These are phyloP conservation scores for Phlebiopsis gigantea DNA, from an alignment of 768 basidiomycete genomes.

Conservation along the genomic window DNA sequence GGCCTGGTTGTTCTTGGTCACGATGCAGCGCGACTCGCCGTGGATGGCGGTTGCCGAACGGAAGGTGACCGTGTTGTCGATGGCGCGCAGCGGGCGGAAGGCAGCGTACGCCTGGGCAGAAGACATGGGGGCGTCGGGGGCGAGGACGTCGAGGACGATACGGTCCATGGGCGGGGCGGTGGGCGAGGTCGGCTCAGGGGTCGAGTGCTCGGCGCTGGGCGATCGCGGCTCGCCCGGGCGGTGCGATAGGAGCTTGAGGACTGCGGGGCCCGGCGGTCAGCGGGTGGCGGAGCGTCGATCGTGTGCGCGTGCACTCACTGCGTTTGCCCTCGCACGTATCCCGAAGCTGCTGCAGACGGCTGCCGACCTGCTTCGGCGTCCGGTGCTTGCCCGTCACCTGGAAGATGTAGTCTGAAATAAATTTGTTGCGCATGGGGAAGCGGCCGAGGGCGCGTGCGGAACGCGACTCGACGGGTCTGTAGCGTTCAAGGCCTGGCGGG, in stretches of 20 bases:
- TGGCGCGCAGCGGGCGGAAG: slow-evolving; percentile 50
- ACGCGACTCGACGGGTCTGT: slow-evolving; percentile 25
- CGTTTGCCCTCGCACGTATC: slow-evolving; percentile 71
- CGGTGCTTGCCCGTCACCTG: slow-evolving; percentile 64
- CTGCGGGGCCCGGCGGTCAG: slow-evolving; percentile 19
- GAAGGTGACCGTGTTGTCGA: slow-evolving; percentile 68
- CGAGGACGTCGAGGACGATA: slow-evolving; percentile 15
- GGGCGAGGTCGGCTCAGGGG: slow-evolving; percentile 5
- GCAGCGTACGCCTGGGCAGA: slow-evolving; percentile 15
- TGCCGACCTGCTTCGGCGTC: slow-evolving; percentile 77
- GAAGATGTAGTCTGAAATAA: slow-evolving; percentile 58
- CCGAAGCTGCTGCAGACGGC: slow-evolving; percentile 72
- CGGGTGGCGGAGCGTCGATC: not conserved
- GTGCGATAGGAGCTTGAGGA: slow-evolving; percentile 24
- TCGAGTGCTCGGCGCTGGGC: slow-evolving; percentile 9
- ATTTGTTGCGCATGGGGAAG: slow-evolving; percentile 29
- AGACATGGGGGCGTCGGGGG: slow-evolving; percentile 13
- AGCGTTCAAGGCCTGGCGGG: slow-evolving; percentile 22
- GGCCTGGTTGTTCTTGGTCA: slow-evolving; percentile 42
- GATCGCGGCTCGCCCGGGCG: slow-evolving; percentile 15
- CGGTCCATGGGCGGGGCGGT: slow-evolving; percentile 11
- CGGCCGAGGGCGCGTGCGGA: slow-evolving; percentile 24
- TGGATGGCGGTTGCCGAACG: slow-evolving; percentile 42
- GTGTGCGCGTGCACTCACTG: slow-evolving; percentile 41
- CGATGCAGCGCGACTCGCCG: slow-evolving; percentile 54